A percentile compares a stretch with the other conserved stretches of the same genome.
These are phyloP conservation scores for Phialophora verrucosa DNA, from an alignment of 2,329 filamentous ascomycete species.

Conservation along the genomic window DNA sequence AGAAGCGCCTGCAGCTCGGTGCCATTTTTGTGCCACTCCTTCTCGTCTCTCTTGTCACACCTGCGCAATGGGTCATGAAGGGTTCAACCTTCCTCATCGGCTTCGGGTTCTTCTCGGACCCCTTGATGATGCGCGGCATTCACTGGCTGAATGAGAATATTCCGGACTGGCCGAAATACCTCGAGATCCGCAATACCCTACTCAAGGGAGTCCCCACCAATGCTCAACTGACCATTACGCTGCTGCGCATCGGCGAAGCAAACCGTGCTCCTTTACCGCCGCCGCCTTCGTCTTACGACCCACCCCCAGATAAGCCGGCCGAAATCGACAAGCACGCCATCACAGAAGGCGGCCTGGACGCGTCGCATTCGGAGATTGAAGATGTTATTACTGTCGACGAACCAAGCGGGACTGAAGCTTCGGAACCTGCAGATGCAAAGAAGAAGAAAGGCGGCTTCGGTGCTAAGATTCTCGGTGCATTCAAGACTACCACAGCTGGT, in stretches of 20 bases:
- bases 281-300: slow-evolving; percentile 53
- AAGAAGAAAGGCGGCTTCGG: slow-evolving; percentile 55
- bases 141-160: slow-evolving; percentile 56
- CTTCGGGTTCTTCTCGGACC: slow-evolving; percentile 80
- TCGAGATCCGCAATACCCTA: slow-evolving; percentile 74
- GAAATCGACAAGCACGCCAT: slow-evolving; percentile 60
- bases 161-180: slow-evolving; percentile 75
- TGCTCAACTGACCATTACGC: slow-evolving; percentile 78
- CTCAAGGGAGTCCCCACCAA: slow-evolving; percentile 85
- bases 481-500: slow-evolving; percentile 73
- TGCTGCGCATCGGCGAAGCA: slow-evolving; percentile 79
- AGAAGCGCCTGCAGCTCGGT: slow-evolving; percentile 63
- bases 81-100: slow-evolving; percentile 70
- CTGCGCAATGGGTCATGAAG: slow-evolving; percentile 68
- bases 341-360: slow-evolving; percentile 64
- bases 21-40: slow-evolving; percentile 60
- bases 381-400: slow-evolving; percentile 63
- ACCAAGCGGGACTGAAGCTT: slow-evolving; percentile 49
- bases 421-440: slow-evolving; percentile 41
- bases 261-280: slow-evolving; percentile 79
- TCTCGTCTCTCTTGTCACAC: slow-evolving; percentile 59
- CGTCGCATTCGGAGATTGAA: slow-evolving; percentile 69
- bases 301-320: slow-evolving; percentile 58
- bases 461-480: slow-evolving; percentile 65
- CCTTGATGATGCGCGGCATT: slow-evolving; percentile 67